Evolutionary conservation across 306 rosid species (phyloP).

Genomic region (Styphnolobium japonicum): DNA sequence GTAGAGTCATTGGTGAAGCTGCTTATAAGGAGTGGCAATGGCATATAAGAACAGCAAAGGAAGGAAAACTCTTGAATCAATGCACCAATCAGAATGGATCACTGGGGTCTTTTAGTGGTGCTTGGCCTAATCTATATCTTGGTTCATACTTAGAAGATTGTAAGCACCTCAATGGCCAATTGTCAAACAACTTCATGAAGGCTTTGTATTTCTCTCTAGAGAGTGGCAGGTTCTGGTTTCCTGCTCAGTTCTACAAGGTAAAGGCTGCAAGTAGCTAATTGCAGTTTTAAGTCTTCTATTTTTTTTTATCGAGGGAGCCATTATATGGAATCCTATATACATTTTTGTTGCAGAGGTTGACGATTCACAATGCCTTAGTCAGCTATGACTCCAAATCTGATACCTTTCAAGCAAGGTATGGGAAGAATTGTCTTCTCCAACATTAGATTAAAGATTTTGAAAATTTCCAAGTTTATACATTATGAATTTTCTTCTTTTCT

Average conservation of each 20-base stretch:
- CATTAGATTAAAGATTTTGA: neutral
- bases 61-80: constrained; percentile 16
- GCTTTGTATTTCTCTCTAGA: constrained; percentile 61
- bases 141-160: constrained; percentile 32
- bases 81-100: constrained; percentile 31
- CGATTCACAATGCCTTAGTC: constrained; percentile 52
- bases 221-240: constrained; percentile 69
- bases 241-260: constrained; percentile 77
- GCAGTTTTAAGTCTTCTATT: neutral
- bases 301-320: constrained; percentile 6
- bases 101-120: constrained; percentile 28
- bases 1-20: constrained; percentile 42
- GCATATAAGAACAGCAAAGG: constrained; percentile 34
- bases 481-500: neutral
- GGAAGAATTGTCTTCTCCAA: neutral
- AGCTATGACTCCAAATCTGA: constrained; percentile 49
- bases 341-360: neutral
- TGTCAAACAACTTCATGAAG: constrained; percentile 39
- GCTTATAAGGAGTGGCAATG: constrained; percentile 57
- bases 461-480: neutral
- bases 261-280: neutral
- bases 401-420: constrained; percentile 69
- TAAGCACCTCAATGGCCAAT: constrained; percentile 5
- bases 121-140: constrained; percentile 38
- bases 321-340: neutral